Conservation (phyloP, 1,284 basidiomycete species). For the Thelephora terrestris region DNA sequence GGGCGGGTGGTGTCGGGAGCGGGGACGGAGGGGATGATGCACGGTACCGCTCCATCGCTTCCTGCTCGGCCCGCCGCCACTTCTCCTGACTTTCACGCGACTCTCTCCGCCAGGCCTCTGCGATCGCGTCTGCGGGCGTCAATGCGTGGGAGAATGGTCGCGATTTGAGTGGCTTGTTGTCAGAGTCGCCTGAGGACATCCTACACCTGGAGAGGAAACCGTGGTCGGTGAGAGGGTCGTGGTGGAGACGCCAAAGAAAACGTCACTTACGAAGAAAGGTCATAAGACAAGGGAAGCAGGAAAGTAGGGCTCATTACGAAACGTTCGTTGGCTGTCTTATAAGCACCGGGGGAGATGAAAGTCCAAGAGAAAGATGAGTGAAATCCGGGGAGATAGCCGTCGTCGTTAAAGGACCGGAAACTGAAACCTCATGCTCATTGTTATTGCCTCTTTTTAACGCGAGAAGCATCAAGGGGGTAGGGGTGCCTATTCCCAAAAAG, state of each 20-base stretch:
- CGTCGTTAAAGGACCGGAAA: neutral
- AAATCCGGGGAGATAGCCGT: neutral
- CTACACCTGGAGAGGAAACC: neutral
- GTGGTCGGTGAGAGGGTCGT: neutral
- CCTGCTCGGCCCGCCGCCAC: constrained; percentile 43
- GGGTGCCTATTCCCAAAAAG: constrained; percentile 1
- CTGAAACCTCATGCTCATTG: constrained; percentile 2
- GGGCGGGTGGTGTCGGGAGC: neutral
- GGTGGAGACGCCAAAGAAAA: neutral
- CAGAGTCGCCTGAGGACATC: neutral
- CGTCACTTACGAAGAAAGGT: neutral
- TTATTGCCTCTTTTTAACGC: neutral
- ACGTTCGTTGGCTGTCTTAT: neutral
- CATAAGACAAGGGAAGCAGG: neutral
- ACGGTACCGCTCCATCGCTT: constrained; percentile 29
- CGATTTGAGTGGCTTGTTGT: neutral
- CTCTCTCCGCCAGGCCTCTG: constrained; percentile 54
- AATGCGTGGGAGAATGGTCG: constrained; percentile 9
- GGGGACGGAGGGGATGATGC: neutral
- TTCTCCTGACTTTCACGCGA: constrained; percentile 42
- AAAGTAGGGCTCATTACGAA: neutral
- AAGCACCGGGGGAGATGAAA: neutral
- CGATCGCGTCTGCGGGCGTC: constrained; percentile 51
- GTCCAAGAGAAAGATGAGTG: neutral
- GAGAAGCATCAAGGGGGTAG: neutral